These are phyloP conservation scores for Ceratobasidium sp. DNA, from an alignment of 1,284 basidiomycete genomes.

Conservation along the genomic window DNA sequence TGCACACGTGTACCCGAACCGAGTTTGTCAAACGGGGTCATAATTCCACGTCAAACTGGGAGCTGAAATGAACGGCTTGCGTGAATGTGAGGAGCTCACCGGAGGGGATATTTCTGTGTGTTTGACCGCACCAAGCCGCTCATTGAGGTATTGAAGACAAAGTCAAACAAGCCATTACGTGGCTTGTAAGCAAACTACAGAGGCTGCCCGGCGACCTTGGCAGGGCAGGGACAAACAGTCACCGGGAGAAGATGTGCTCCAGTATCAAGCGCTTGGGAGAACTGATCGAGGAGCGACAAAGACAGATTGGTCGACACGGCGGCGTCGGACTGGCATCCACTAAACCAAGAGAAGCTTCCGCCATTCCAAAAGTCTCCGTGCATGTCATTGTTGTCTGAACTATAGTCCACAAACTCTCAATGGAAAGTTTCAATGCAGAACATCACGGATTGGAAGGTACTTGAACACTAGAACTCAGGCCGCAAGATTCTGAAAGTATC, in stretches of 20 bases:
- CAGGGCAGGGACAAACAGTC: conserved; percentile 82
- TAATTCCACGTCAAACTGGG: conserved; percentile 62
- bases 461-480: too few relatives aligned
- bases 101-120: conserved; percentile 88
- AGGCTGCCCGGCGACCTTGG: conserved; percentile 82
- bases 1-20: conserved; percentile 68
- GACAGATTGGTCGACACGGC: conserved; percentile 55
- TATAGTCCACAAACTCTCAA: conserved; percentile 98
- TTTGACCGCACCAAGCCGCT: conserved; percentile 63
- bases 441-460: conserved; percentile 64
- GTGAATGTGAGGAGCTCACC: conserved; percentile 67
- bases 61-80: conserved; percentile 70
- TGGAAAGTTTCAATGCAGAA: too few relatives aligned
- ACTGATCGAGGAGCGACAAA: conserved; percentile 62
- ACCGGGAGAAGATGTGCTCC: conserved; percentile 83
- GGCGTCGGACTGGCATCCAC: conserved; percentile 69
- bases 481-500: too few relatives aligned
- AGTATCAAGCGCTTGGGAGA: conserved; percentile 75
- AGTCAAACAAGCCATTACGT: conserved; percentile 72
- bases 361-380: conserved; percentile 94
- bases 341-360: conserved; percentile 96
- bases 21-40: conserved; percentile 73
- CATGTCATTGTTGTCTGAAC: conserved; percentile 84
- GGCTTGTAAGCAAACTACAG: conserved; percentile 77
- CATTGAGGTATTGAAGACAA: conserved; percentile 69